phyloP scores from a whole-genome alignment of 768 basidiomycete genomes.

The Podaxis sp. region DNA sequence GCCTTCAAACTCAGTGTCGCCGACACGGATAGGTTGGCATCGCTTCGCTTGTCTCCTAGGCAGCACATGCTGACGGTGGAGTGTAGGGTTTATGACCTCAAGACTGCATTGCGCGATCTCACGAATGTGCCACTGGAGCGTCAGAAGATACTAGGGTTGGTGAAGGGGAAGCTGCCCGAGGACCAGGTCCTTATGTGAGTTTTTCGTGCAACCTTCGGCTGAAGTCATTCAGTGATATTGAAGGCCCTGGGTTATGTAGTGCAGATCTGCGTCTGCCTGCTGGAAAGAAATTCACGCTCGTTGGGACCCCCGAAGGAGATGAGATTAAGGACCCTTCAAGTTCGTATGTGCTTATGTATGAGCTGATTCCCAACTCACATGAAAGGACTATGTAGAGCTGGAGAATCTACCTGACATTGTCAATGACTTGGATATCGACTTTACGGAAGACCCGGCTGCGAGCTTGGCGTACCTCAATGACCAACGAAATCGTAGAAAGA shows the following conservation, averaged over 20 bases:
- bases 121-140: constrained; percentile 82
- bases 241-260: constrained; percentile 33
- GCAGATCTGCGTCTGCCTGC: constrained; percentile 55
- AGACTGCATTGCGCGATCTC: constrained; percentile 59
- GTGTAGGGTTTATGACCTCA: constrained; percentile 80
- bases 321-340: constrained; percentile 82
- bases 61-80: constrained; percentile 7
- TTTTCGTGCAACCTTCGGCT: constrained; percentile 21
- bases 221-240: not conserved
- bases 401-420: constrained; percentile 67
- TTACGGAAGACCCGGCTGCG: constrained; percentile 58
- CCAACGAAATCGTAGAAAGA: constrained; percentile 77
- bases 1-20: constrained; percentile 64
- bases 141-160: constrained; percentile 85
- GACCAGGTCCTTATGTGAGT: constrained; percentile 69
- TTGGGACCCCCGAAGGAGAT: constrained; percentile 84
- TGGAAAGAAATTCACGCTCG: constrained; percentile 78
- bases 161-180: constrained; percentile 78
- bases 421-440: constrained; percentile 84
- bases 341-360: constrained; percentile 24
- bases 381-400: constrained; percentile 43
- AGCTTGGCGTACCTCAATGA: constrained; percentile 70
- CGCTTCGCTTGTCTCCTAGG: not conserved
- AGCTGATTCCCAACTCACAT: constrained; percentile 1
- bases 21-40: constrained; percentile 69